These are phyloP conservation scores for Quambalaria eucalypti DNA, from an alignment of 1,284 basidiomycete species.

Conservation along the genomic window DNA sequence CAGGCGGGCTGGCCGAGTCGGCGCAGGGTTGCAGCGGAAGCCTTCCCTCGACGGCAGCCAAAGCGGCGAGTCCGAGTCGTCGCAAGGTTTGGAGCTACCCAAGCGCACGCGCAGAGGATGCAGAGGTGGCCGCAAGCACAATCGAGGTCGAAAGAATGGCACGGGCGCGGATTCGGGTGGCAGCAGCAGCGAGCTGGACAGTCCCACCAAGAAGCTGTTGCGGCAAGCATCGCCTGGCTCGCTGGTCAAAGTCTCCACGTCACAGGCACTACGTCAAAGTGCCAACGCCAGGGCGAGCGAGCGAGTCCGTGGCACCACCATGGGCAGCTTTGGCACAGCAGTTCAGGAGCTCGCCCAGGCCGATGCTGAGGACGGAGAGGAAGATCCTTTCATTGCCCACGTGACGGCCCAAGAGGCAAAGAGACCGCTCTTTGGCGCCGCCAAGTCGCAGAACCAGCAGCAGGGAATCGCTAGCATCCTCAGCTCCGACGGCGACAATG, in stretches of 20 bases:
- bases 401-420: neutral
- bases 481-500: neutral
- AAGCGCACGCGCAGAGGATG: neutral
- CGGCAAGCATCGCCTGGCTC: neutral
- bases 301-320: neutral
- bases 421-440: neutral
- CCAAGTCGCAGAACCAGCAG: neutral
- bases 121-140: neutral
- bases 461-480: neutral
- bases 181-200: neutral
- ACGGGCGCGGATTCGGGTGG: neutral
- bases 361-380: neutral
- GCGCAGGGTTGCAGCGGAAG: neutral
- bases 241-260: neutral
- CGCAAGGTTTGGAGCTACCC: too few relatives aligned
- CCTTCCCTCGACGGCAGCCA: neutral
- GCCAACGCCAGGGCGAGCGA: neutral
- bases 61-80: too few relatives aligned
- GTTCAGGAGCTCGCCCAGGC: neutral
- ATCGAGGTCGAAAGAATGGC: neutral
- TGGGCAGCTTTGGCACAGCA: neutral
- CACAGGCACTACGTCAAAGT: neutral
- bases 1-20: neutral
- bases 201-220: neutral
- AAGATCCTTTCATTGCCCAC: conserved; percentile 1